Base-by-base conservation (phyloP, 108 stramenopile species). In the Fragilariopsis cylindrus region DNA sequence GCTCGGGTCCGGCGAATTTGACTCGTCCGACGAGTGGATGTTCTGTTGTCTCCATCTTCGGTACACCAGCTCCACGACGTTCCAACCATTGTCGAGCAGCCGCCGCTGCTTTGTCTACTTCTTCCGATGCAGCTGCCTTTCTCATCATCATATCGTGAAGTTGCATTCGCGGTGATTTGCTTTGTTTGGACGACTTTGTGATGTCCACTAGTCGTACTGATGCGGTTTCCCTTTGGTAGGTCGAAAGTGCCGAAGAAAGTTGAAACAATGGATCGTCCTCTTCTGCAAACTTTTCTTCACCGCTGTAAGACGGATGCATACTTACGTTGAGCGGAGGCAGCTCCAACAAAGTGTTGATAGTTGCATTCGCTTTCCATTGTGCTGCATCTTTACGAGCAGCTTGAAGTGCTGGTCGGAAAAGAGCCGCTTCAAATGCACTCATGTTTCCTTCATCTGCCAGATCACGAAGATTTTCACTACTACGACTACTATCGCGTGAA, bases 341-440 rank as follows among this genome's bases (percentile, higher is more conserved):
- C 18, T 76, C 72, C 50, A 76, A 54, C 40, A 88, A 44, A 3
- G 73, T 72, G 12, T 74, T 60, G 63, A 74, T 55, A 2, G 86
- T 77, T 13, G 86, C 83, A 64, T 80, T 82, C 16, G 84, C 52
- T 67, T 89, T 92, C 93, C 93, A 95, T 44, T 77, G 74, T 13
- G 80, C 77, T n/a, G 93, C 84, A 68, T 92, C 90, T 50, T 78
- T 80, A 8, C 84, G 76, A 1, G 88, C 91, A 8, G 87, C 80
- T 57, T 72, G 81, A 47, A 95, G 72, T 4, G 88, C 88, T 40
- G 93, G 93, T 18, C 93, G 86, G 76, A 88, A 92, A 43, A 92
- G 69, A 8, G 90, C 81, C 3, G 91, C 82, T 79, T 91, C 91
- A 15, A 91, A 73, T 13, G 73, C 79, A 21, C 76, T 68, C 41